A percentile compares a stretch with the other conserved stretches of the same genome.
Conservation (phyloP, 1,284 basidiomycete species). For the Sanghuangporus weigelae region DNA sequence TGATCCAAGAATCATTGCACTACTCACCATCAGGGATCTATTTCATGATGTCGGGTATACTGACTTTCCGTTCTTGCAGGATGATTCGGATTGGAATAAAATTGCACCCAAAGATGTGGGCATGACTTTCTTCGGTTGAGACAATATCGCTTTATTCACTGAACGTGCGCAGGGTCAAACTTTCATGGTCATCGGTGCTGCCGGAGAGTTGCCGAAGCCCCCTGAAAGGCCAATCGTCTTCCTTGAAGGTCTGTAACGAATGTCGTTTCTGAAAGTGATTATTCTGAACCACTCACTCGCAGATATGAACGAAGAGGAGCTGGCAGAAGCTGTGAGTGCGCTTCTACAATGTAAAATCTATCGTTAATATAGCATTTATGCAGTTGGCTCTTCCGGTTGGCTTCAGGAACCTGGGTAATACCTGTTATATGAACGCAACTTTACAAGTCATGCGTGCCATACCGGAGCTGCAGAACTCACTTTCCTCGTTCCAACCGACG, state of each 20-base stretch:
- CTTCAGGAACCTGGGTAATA: constrained; percentile 76
- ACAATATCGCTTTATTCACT: not conserved
- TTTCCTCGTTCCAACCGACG: constrained; percentile 45
- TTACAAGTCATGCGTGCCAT: constrained; percentile 89
- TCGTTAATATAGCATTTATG: constrained; percentile 4
- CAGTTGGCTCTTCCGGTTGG: constrained; percentile 67
- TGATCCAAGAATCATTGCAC: not conserved
- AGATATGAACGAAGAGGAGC: constrained; percentile 83
- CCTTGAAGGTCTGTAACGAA: constrained; percentile 52
- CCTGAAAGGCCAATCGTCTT: constrained; percentile 79
- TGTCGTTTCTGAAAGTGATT: constrained; percentile 3
- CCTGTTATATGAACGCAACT: constrained; percentile 95
- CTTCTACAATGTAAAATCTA: not conserved
- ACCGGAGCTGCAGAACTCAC: constrained; percentile 77
- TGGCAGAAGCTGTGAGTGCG: constrained; percentile 69
- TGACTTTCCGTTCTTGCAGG: constrained; percentile 39
- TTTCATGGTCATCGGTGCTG: constrained; percentile 88
- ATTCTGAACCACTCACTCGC: constrained; percentile 18
- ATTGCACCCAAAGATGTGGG: constrained; percentile 72
- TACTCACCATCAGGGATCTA: not conserved
- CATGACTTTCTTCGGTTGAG: constrained; percentile 23
- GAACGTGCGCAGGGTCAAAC: constrained; percentile 52
- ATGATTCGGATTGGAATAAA: constrained; percentile 82
- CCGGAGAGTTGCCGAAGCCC: constrained; percentile 86
- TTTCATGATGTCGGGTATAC: not conserved